Base-by-base conservation (phyloP, 2,329 filamentous ascomycete genomes). In the Dactylellina cionopaga region DNA sequence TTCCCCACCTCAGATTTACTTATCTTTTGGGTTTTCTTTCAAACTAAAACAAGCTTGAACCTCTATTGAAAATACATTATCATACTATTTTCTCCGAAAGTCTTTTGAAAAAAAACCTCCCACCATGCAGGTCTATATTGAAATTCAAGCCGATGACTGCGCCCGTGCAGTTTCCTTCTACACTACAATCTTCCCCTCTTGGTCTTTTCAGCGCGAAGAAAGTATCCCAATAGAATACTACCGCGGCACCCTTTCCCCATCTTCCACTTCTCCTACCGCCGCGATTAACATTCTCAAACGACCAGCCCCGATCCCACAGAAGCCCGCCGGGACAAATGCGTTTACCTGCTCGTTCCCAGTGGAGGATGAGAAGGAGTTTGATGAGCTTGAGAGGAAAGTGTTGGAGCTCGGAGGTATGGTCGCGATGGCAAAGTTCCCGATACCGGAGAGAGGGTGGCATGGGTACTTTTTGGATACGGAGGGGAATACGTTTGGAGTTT, bases 131-230 rank as follows among this genome's bases (percentile, higher is more conserved):
- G 44, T 72, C 46, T 72, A 72, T 59, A 33, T 72, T 9, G 68
- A 72, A 59, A 65, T 72, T 44, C 68, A 72, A 55, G 68, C 59
- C 17, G 46, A 56, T 19, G 37, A 65, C 37, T 58, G 52, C 52
- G 11, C 52, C 44, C 68, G 68, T 35, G 79, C 83, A 0, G 77
- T 92, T 29, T 93, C 91, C 0, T 87, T 92, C 77, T 87, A 90
- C 59, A 90, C 90, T 0, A 79, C 92, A 25, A 80, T 90, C 9
- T 79, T 85, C n/a, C 77, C 68, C 3, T 35, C 51, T 24, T 72
- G 68, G 68, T 39, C 44, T 15, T 72, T 72, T 39, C 35, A 43
- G 51, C 47, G 19, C 29, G 56, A 54, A n/a, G 19, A 27, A 5
- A 33, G 29, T 10, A 51, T 72, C 6, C 68, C 68, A 22, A 72